Evolutionary conservation across 768 basidiomycete genomes (phyloP).

Genomic region (Leccinum imitatum): DNA sequence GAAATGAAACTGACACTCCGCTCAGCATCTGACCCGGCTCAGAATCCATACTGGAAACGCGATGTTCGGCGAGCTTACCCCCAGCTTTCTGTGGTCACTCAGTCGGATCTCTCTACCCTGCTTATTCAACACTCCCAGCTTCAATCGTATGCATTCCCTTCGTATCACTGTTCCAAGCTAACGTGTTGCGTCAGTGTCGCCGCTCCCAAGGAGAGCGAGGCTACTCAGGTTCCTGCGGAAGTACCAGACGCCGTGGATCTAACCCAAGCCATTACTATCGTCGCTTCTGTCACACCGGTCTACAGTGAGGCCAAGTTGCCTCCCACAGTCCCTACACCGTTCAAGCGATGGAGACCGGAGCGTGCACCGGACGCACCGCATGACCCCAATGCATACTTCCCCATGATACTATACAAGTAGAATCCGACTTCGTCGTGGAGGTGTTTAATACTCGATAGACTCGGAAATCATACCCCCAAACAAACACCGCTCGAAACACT

Average conservation of each 20-base stretch:
- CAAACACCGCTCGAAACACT: not conserved
- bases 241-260: slow-evolving; percentile 54
- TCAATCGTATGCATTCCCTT: slow-evolving; percentile 52
- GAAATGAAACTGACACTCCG: slow-evolving; percentile 11
- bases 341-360: slow-evolving; percentile 74
- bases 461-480: slow-evolving; percentile 36
- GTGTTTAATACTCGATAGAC: slow-evolving; percentile 14
- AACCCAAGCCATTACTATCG: slow-evolving; percentile 67
- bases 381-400: slow-evolving; percentile 78
- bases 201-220: slow-evolving; percentile 45
- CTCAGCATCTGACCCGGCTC: slow-evolving; percentile 80
- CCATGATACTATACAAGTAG: slow-evolving; percentile 67
- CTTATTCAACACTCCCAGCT: slow-evolving; percentile 75
- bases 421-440: not conserved
- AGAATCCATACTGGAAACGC: slow-evolving; percentile 95
- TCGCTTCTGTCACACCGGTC: slow-evolving; percentile 54
- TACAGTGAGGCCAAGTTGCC: slow-evolving; percentile 69
- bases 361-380: slow-evolving; percentile 79
- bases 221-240: slow-evolving; percentile 45
- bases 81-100: slow-evolving; percentile 86
- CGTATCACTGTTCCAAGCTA: slow-evolving; percentile 2
- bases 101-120: slow-evolving; percentile 75
- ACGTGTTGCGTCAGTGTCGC: slow-evolving; percentile 43
- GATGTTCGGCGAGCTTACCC: slow-evolving; percentile 92
- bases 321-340: slow-evolving; percentile 65